A percentile compares a stretch with the other conserved stretches of the same genome.
phyloP scores from a whole-genome alignment of 1,284 basidiomycete species.

The Apiotrichum mycotoxinovorans region DNA sequence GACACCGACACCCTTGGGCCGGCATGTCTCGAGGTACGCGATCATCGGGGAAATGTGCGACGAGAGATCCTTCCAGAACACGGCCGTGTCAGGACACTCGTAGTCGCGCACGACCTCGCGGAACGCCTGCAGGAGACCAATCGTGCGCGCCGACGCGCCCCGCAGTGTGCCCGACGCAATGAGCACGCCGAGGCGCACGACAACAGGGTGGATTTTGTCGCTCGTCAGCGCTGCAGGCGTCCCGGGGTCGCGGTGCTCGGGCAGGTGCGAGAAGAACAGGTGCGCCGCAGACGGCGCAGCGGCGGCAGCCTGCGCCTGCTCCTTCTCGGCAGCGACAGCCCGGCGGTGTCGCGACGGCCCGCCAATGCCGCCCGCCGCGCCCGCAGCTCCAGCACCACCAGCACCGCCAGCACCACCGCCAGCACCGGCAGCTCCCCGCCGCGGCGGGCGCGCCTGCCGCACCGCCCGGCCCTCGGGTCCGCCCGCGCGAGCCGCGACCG shows the following conservation, averaged over 20 bases:
- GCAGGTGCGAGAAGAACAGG: slow-evolving; percentile 63
- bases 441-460: not conserved
- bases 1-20: slow-evolving; percentile 49
- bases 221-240: slow-evolving; percentile 31
- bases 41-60: slow-evolving; percentile 50
- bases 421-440: not conserved
- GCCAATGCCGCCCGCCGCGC: not conserved
- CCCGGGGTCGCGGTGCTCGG: slow-evolving; percentile 46
- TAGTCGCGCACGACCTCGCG: slow-evolving; percentile 51
- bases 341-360: slow-evolving; percentile 17
- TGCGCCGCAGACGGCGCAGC: slow-evolving; percentile 18
- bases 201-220: slow-evolving; percentile 44
- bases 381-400: not conserved
- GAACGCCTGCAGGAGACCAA: slow-evolving; percentile 53
- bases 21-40: slow-evolving; percentile 48
- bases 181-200: slow-evolving; percentile 46
- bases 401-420: not conserved
- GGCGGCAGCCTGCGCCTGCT: slow-evolving; percentile 8
- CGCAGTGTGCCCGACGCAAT: slow-evolving; percentile 42
- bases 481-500: slow-evolving; percentile 36
- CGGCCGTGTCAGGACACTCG: slow-evolving; percentile 42
- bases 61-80: slow-evolving; percentile 48
- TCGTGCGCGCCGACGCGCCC: slow-evolving; percentile 52
- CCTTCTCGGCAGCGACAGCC: slow-evolving; percentile 7
- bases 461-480: not conserved